Evolutionary conservation across 441 rosid species (phyloP), one percentile per base, ranked within the genome.

Genomic region (Gossypium trilobum): DNA sequence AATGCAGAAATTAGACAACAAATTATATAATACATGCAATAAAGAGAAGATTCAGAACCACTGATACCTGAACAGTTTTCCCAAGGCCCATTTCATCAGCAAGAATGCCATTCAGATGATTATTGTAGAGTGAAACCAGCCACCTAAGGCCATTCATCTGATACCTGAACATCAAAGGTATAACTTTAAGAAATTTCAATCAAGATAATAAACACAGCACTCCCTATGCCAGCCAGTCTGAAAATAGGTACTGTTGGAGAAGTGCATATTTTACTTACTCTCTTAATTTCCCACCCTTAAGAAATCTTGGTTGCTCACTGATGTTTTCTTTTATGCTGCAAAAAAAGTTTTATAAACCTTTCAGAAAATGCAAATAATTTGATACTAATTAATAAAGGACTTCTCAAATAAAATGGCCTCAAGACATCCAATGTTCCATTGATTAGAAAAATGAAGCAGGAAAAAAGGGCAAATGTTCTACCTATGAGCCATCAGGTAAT

Each of bases 1-100:
- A 73, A 64, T 54, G 46, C 44, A 48, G 51, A 63, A 46, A 25
- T 51, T 42, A 9, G 27, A 42, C 44, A 57, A 62, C 16, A 60
- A 71, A 52, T 62, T 51, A 46, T 36, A 42, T 17, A 71, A 64
- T 52, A 36, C 10, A 74, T 6, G 64, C 59, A 64, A 68, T 39
- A n/a, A 33, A 51, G 33, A 72, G 70, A 11, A 60, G 59, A 50
- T 63, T 71, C 54, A 73, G 14, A 44, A 52, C 54, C 48, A 52
- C 33, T 0, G 42, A 63, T 73, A 87, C 98, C 97, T 93, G 98
- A 78, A 93, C 98, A 73, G 98, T 91, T 89, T 93, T 93, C 51
- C 98, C 98, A 55, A 93, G 96, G 71, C 98, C 98, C 98, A 93
- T 93, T 84, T 93, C 98, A 87, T 93, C 98, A 78, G 98, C 98